These are phyloP conservation scores for Hydrangea macrophylla DNA, from an alignment of 148 eudicot genomes.

Conservation along the genomic window DNA sequence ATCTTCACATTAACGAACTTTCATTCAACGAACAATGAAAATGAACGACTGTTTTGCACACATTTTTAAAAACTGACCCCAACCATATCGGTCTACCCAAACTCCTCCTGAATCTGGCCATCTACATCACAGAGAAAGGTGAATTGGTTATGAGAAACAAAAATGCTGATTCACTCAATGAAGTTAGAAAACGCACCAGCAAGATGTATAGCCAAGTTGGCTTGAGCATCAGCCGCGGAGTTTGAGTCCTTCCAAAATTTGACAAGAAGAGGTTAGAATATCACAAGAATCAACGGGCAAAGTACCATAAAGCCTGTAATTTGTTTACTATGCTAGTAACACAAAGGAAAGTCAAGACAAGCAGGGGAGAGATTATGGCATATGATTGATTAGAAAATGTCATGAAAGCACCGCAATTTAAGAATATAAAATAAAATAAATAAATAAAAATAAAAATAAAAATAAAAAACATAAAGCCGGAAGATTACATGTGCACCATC, in stretches of 20 bases:
- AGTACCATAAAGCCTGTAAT: not conserved
- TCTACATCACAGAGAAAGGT: conserved; percentile 37
- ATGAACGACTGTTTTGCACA: not conserved
- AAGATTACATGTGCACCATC: not conserved
- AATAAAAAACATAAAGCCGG: not conserved
- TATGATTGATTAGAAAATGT: no score
- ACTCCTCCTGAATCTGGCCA: conserved; percentile 53
- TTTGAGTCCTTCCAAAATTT: conserved; percentile 51
- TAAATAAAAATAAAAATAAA: no score
- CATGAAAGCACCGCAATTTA: no score
- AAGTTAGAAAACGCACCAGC: conserved; percentile 39
- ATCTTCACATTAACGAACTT: not conserved
- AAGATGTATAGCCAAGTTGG: conserved; percentile 63
- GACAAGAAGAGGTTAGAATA: conserved; percentile 9
- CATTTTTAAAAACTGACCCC: not conserved
- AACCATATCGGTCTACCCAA: not conserved
- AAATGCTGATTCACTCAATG: not conserved
- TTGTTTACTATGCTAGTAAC: not conserved
- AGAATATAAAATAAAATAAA: no score
- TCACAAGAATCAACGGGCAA: not conserved
- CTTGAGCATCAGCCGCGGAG: conserved; percentile 83
- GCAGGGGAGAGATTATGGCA: no score
- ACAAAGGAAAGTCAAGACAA: not conserved
- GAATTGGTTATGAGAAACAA: not conserved
- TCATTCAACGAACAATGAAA: not conserved